Percentiles rank a stretch among this genome's conserved stretches.
Evolutionary conservation across 2,329 filamentous ascomycete genomes (phyloP).

Genomic region (Fusarium brevicatenulatum): DNA sequence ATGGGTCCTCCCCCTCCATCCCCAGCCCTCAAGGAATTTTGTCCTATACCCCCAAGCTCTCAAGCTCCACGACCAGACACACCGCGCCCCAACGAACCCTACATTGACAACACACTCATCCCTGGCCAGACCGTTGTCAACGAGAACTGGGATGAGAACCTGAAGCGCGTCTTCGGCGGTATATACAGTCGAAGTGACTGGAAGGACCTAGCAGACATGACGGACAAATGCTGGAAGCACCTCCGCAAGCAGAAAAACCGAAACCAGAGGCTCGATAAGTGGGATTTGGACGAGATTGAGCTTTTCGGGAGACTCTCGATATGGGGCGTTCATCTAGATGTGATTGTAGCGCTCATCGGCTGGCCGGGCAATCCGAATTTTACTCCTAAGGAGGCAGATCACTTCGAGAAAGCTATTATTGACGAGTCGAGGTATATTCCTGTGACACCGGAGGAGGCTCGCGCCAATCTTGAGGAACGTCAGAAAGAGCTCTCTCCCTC

Average conservation of each 20-base stretch:
- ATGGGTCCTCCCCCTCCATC: neutral
- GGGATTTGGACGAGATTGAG: neutral
- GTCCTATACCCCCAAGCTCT: neutral
- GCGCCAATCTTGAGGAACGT: neutral
- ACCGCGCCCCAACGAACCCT: neutral
- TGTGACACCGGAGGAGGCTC: neutral
- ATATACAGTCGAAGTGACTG: neutral
- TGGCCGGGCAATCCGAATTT: fast-evolving
- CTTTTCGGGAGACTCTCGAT: neutral
- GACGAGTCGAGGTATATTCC: neutral
- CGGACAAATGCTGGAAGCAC: neutral
- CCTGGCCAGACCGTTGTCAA: neutral
- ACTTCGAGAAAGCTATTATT: fast-evolving
- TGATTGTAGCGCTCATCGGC: neutral
- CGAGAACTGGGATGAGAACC: neutral
- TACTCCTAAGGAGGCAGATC: fast-evolving
- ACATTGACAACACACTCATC: neutral
- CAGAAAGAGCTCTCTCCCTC: neutral
- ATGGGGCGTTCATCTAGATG: neutral
- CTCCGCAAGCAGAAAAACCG: neutral
- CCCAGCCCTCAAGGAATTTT: neutral
- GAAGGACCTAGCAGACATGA: neutral
- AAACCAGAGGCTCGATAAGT: fast-evolving
- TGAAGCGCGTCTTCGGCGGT: neutral
- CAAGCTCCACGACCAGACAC: neutral